Base-by-base conservation (phyloP, 306 rosid species). In the Purshia tridentata region DNA sequence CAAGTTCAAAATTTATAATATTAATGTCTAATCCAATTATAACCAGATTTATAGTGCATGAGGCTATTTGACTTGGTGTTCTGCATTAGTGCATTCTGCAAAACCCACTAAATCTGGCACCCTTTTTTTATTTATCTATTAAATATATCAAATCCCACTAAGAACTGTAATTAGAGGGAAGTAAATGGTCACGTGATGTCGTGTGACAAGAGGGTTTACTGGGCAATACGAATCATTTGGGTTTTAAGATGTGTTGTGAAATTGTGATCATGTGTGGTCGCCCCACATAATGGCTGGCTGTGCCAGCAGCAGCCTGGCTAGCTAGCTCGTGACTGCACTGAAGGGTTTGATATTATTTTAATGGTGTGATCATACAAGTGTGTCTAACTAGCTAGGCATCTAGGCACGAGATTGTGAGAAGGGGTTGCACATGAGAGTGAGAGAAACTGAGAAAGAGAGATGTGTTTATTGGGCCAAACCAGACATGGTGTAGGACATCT, bases 281-380 rank as follows among this genome's bases (percentile, higher is more conserved):
- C 51, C 40, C 58, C 69, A 65, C 60, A 68, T 76, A 78, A 65
- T 90, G 86, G 11, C 9, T 69, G 47, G 45, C 49, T 49, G 61
- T 29, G 35, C 35, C 35, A 29, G 35, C 35, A 29, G 35, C 35
- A n/a, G n/a, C n/a, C 20, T 62, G 37, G 61, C 39, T 52, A 53
- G 66, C 65, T 9, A 14, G 81, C 96, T 84, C 86, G 91, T 86
- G 93, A 84, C 78, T 1, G 22, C 70, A 79, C 71, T 63, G 56
- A 78, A 19, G 41, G 54, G 46, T 70, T 9, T 13, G 41, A 63
- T 48, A 80, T 61, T 85, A 88, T 52, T 78, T 47, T 74, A 84
- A 63, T 82, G 13, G 47, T 78, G 74, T 70, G 41, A 69, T 78
- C 82, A 73, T 82, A 69, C 81, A 77, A 72, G 62, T 74, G 69